Evolutionary conservation across 1,284 basidiomycete genomes (phyloP), one percentile per base, ranked within the genome.

Genomic region (Tylopilus sp.): DNA sequence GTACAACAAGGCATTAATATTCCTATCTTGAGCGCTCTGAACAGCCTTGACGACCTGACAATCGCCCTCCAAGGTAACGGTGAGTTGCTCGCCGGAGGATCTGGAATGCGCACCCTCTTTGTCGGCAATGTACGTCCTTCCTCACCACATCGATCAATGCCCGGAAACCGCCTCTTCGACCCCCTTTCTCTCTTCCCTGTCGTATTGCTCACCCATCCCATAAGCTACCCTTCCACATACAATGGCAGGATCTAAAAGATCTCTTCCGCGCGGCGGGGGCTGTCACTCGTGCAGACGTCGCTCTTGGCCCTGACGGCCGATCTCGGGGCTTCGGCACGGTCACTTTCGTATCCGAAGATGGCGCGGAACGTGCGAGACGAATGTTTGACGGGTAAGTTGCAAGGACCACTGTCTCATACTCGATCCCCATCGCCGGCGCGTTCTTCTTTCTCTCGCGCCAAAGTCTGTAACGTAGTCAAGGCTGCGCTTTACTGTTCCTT

Each of bases 181-280:
- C 31, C 1, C 43, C 28, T 44, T 20, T n/a, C 42, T 48, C 11
- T 47, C 31, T 21, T 35, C 4, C 35, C 30, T 46, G 26, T 44
- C 29, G 44, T 51, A 38, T 59, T 51, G 41, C 64, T 67, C 52
- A 64, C 55, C 30, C 41, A n/a, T 46, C 57, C 46, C 50, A 8
- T 53, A 96, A 61, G 91, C 78, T 97, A n/a, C 94, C 94, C 0
- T 90, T 95, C 70, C 88, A 94, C 59, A 90, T 91, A 63, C 94
- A 96, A 73, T 99, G 95, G 95, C 95, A 98, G 71, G 94, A 99
- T 68, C 76, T 98, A 42, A 98, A 98, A 71, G 94, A 98, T 69
- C 76, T 98, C 18, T 97, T 97, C 81, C 84, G 94, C 53, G 82
- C 89, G 39, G 91, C 94, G 30, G 95, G 95, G 18, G 89, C 89